phyloP scores from a whole-genome alignment of 2,329 filamentous ascomycete species.

The Ophiognomonia clavigignenti-juglandacearum region DNA sequence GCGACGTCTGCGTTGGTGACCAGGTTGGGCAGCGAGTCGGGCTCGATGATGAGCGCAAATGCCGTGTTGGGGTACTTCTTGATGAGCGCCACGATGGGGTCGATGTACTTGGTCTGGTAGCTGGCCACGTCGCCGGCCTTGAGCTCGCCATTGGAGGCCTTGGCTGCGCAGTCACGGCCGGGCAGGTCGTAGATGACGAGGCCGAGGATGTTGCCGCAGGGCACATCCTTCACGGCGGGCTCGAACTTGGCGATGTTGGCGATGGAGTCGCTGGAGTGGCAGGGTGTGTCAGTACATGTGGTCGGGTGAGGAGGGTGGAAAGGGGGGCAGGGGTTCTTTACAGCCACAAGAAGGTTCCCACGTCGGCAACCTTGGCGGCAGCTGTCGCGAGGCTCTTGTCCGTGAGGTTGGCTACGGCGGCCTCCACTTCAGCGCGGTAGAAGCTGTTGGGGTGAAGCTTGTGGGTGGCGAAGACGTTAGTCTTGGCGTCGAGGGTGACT shows the following conservation, averaged over 20 bases:
- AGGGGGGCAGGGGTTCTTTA: constrained; percentile 17
- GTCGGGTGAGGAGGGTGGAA: neutral
- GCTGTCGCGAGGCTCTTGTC: constrained; percentile 24
- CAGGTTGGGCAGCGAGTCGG: constrained; percentile 58
- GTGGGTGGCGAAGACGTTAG: constrained; percentile 34
- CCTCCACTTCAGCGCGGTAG: constrained; percentile 33
- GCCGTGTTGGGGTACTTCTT: constrained; percentile 48
- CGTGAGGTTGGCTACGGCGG: constrained; percentile 25
- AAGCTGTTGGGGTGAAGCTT: constrained; percentile 34
- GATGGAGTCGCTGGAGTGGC: constrained; percentile 30
- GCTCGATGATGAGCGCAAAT: constrained; percentile 45
- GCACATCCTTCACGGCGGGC: constrained; percentile 29
- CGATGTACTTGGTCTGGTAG: constrained; percentile 38
- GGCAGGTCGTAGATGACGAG: constrained; percentile 61
- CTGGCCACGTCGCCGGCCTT: constrained; percentile 43
- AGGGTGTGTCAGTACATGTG: neutral
- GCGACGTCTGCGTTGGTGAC: constrained; percentile 53
- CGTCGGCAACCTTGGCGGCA: constrained; percentile 31
- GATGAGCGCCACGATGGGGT: constrained; percentile 45
- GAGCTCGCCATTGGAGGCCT: constrained; percentile 60
- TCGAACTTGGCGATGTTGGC: constrained; percentile 32
- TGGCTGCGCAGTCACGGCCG: constrained; percentile 58
- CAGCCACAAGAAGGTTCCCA: constrained; percentile 37
- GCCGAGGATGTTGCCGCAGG: constrained; percentile 34
- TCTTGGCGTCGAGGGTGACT: constrained; percentile 32